Evolutionary conservation across 2,329 filamentous ascomycete genomes (phyloP), one percentile per base, ranked within the genome.

Genomic region (Dactylellina drechsleri): DNA sequence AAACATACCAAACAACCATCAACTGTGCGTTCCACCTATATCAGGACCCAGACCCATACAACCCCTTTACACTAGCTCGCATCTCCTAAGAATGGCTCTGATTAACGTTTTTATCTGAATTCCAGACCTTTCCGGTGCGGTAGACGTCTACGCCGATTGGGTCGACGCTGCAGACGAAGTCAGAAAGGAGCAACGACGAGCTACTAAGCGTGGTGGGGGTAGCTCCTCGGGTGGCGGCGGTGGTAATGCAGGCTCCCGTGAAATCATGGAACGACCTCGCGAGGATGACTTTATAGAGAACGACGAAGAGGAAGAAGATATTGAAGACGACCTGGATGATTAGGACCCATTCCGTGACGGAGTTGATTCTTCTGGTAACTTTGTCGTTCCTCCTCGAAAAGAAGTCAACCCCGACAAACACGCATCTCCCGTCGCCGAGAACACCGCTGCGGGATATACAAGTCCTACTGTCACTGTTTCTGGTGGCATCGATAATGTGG

Each of bases 61-160:
- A 36, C 5, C 31, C 10, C 23, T 26, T 53, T 18, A 26, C 3
- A 65, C 40, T 36, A 47, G 36, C 20, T 4, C 43, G 7, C 43
- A 18, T 47, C 43, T 18, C 43, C 13, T 8, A 5, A 12, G 13
- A 6, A 15, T 8, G 16, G 43, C 15, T n/a, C n/a, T 18, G 1
- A 16, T 6, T 47, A 47, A 47, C 13, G 13, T 18, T 77, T 43
- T 26, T 49, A 23, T 45, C 23, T 8, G 26, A 23, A 20, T 13
- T 15, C 6, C 76, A 96, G 92, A 96, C 82, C 88, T 98, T 26
- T 96, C 92, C 26, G 92, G 91, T 13, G 88, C 92, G 0, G 93
- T 99, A 54, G 95, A 99, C 81, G 94, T 99, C 6, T 99, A 99
- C 81, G 92, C 92, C 40, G 95, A 98, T 82, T 99, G 95, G 95